phyloP scores from a whole-genome alignment of 192 early-diverging fungal species.

The Thamnidium elegans region DNA sequence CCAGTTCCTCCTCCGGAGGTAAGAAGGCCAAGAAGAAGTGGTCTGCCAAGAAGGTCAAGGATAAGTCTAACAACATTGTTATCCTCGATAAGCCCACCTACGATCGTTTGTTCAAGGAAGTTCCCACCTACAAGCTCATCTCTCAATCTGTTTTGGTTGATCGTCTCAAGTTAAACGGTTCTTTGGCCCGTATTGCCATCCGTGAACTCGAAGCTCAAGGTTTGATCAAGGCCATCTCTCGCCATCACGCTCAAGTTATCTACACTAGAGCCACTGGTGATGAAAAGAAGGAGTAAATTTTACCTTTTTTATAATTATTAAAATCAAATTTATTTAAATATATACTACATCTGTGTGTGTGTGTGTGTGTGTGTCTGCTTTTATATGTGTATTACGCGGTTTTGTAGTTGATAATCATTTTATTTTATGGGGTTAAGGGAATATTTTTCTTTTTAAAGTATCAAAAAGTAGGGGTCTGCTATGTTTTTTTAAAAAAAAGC shows the following conservation, averaged over 20 bases:
- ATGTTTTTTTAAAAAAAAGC: too few species aligned
- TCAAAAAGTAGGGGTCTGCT: too few species aligned
- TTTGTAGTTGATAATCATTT: too few species aligned
- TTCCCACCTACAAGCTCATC: conserved; percentile 99
- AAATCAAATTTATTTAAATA: neutral
- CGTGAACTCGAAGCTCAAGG: conserved; percentile 89
- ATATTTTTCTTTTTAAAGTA: too few species aligned
- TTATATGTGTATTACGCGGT: too few species aligned
- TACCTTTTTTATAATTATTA: neutral
- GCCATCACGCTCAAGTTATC: conserved; percentile 90
- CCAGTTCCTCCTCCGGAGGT: conserved; percentile 54
- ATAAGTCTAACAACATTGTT: conserved; percentile 99
- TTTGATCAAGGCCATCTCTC: conserved; percentile 86
- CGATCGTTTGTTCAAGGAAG: conserved; percentile 99
- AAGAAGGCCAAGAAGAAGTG: conserved; percentile 83
- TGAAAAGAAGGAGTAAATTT: conserved; percentile 28
- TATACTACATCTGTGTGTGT: neutral
- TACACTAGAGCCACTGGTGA: conserved; percentile 56
- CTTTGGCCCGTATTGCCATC: conserved; percentile 93
- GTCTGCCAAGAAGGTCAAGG: conserved; percentile 99
- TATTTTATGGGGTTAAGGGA: too few species aligned
- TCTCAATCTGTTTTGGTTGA: conserved; percentile 98
- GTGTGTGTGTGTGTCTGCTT: too few species aligned
- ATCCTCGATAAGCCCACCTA: conserved; percentile 96
- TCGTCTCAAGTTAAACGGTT: conserved; percentile 97